These are phyloP conservation scores for Tetrahymena borealis DNA, from an alignment of 73 alveolate genomes.

Conservation along the genomic window DNA sequence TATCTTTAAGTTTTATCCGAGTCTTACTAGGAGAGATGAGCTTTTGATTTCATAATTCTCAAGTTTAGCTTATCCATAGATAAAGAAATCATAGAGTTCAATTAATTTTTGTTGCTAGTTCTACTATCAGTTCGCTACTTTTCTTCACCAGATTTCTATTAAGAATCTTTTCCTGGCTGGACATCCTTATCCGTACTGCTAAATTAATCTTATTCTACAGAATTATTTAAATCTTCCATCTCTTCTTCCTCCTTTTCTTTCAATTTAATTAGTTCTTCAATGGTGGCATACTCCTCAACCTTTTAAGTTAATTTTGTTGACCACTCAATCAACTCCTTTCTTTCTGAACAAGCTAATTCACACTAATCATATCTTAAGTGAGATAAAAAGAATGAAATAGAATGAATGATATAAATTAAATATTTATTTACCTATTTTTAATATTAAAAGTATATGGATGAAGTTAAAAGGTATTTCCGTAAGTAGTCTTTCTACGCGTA, in stretches of 20 bases:
- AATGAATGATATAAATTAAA: not conserved
- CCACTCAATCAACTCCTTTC: not conserved
- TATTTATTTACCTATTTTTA: not conserved
- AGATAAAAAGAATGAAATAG: not conserved
- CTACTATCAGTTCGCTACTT: not conserved
- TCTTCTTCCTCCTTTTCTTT: not conserved
- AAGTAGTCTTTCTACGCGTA: not conserved
- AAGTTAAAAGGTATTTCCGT: not conserved
- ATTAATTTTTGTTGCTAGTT: not conserved
- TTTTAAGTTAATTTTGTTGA: not conserved
- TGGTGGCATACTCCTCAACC: not conserved
- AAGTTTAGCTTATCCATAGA: not conserved
- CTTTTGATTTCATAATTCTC: not conserved
- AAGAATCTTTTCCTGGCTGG: not conserved
- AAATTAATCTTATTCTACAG: not conserved
- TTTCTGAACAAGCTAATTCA: not conserved
- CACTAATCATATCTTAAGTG: not conserved
- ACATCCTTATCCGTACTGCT: not conserved
- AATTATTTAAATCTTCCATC: not conserved
- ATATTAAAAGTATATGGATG: not conserved
- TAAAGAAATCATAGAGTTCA: not conserved
- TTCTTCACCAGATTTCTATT: not conserved
- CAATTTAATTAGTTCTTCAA: not conserved
- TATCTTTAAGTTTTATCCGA: not conserved
- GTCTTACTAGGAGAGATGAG: not conserved